Conservation (phyloP, 2,329 filamentous ascomycete species). For the Stenocarpella maydis region DNA sequence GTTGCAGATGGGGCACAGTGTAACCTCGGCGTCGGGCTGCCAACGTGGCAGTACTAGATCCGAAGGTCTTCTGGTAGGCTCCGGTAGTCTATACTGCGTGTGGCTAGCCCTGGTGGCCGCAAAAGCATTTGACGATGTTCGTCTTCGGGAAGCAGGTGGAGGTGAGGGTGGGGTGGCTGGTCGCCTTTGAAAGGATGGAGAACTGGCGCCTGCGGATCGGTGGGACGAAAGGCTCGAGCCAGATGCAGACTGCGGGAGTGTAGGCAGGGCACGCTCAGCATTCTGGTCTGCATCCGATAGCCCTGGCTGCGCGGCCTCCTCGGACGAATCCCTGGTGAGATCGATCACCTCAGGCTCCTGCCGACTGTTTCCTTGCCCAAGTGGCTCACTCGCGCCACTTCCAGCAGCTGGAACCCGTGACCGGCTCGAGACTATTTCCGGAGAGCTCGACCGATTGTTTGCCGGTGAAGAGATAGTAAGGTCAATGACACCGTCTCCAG, state of each 20-base stretch:
- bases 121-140: conserved; percentile 32
- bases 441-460: background rate
- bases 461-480: conserved; percentile 21
- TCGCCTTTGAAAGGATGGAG: conserved; percentile 29
- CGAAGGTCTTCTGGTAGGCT: conserved; percentile 36
- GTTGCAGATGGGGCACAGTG: conserved; percentile 84
- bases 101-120: background rate
- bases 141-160: conserved; percentile 31
- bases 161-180: conserved; percentile 34
- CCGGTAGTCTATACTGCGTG: conserved; percentile 22
- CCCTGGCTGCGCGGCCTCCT: background rate
- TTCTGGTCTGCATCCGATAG: conserved; percentile 20
- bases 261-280: conserved; percentile 32
- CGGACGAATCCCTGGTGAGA: conserved; percentile 29
- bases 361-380: background rate
- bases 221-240: background rate
- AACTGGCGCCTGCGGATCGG: conserved; percentile 6
- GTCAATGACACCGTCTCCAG: conserved; percentile 26
- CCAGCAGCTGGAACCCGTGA: conserved; percentile 5
- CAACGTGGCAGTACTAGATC: conserved; percentile 75
- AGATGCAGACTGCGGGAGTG: conserved; percentile 21
- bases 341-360: conserved; percentile 33
- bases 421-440: background rate
- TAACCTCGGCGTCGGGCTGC: conserved; percentile 88
- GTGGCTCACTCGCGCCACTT: background rate